A percentile compares a stretch with the other conserved stretches of the same genome.
phyloP scores from a whole-genome alignment of 2,329 filamentous ascomycete species.

The Penicillium sp. region DNA sequence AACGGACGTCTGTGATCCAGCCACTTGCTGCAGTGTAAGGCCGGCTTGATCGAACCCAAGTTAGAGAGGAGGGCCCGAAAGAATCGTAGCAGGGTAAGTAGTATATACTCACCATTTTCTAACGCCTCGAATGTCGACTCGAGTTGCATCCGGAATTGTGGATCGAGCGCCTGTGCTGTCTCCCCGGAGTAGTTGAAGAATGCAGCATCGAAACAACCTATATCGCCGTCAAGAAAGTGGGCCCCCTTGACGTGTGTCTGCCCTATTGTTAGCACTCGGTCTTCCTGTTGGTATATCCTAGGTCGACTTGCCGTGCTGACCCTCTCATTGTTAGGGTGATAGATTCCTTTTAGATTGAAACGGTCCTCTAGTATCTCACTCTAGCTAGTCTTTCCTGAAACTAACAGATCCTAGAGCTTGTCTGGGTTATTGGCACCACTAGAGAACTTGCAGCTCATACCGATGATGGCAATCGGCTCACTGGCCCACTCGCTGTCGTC shows the following conservation, averaged over 20 bases:
- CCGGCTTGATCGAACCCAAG: neutral
- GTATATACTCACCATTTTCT: neutral
- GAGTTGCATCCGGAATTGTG: neutral
- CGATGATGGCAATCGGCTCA: slow-evolving; percentile 14
- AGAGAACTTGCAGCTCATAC: slow-evolving; percentile 6
- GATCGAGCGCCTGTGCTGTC: neutral
- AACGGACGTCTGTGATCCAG: neutral
- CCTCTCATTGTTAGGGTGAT: neutral
- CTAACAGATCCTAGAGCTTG: slow-evolving; percentile 10
- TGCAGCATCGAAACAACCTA: no score
- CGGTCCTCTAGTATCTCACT: neutral
- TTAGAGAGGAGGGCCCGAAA: no score
- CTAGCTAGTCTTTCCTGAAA: neutral
- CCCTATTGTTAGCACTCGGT: neutral
- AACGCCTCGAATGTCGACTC: neutral
- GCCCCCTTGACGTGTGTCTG: neutral
- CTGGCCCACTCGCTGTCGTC: neutral
- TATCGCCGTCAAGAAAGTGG: no score
- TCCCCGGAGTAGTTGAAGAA: neutral
- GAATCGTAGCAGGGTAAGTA: no score
- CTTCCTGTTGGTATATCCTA: neutral
- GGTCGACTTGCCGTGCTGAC: neutral
- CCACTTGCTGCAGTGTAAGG: neutral
- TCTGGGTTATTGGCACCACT: slow-evolving; percentile 1
- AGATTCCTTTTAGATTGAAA: neutral